These are phyloP conservation scores for Heliamphora pulchella DNA, from an alignment of 179 eudicot species.

Conservation along the genomic window DNA sequence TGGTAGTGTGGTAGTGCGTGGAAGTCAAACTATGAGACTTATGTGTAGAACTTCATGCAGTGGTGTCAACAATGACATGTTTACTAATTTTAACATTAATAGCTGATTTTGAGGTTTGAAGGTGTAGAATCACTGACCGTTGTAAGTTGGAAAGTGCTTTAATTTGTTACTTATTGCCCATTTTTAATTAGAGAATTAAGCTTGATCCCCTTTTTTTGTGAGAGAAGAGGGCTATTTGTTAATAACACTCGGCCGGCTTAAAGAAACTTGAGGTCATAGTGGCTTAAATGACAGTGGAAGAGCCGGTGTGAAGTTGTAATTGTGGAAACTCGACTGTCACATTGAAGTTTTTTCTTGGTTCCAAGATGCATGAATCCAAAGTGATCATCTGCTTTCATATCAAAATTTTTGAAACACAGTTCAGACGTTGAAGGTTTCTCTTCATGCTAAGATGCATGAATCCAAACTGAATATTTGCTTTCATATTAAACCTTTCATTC, in stretches of 20 bases:
- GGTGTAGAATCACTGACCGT: background rate
- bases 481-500: too few relatives aligned
- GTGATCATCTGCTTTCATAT: too few relatives aligned
- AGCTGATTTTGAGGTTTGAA: background rate
- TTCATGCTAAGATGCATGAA: too few relatives aligned
- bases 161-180: background rate
- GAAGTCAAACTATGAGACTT: background rate
- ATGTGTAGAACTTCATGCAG: too few relatives aligned
- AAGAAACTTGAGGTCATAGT: background rate
- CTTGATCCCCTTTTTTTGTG: background rate
- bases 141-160: background rate
- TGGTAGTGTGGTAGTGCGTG: background rate
- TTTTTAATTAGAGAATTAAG: too few relatives aligned
- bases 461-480: too few relatives aligned
- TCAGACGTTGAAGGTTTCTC: too few relatives aligned
- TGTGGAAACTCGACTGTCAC: background rate
- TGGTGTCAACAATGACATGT: too few relatives aligned
- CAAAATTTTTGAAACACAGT: too few relatives aligned
- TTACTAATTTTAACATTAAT: too few relatives aligned
- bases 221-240: background rate
- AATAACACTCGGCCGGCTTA: background rate
- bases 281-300: background rate
- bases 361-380: too few relatives aligned
- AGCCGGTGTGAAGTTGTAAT: background rate
- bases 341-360: too few relatives aligned